Percentiles rank a stretch among this genome's conserved stretches.
phyloP scores from a whole-genome alignment of 305 asterid genomes.

The Rubia occidens region DNA sequence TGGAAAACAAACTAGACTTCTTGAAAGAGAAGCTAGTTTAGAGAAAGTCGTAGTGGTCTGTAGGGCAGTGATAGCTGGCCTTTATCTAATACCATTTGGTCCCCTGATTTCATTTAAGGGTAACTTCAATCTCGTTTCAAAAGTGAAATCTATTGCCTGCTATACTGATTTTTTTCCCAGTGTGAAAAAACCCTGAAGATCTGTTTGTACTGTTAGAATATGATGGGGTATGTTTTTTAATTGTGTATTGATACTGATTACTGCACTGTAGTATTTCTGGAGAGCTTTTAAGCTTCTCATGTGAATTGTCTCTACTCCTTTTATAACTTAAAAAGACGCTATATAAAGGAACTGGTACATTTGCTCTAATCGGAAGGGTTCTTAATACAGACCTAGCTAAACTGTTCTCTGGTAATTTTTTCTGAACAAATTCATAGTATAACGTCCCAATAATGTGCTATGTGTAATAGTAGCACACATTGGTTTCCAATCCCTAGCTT shows the following conservation, averaged over 20 bases:
- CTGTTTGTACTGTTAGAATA: background rate
- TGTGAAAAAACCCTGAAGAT: background rate
- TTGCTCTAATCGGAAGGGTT: background rate
- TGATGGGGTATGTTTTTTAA: background rate
- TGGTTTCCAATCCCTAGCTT: background rate
- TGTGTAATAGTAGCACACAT: background rate
- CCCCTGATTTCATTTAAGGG: background rate
- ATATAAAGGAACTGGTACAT: background rate
- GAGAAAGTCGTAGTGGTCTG: background rate
- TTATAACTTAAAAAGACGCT: background rate
- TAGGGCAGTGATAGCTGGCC: background rate
- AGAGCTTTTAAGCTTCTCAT: background rate
- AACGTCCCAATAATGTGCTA: background rate
- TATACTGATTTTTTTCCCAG: background rate
- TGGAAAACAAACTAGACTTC: background rate
- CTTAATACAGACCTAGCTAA: background rate
- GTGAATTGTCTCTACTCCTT: background rate
- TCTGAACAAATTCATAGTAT: background rate
- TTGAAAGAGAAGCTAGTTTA: background rate
- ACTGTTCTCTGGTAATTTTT: background rate
- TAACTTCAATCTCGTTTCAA: background rate
- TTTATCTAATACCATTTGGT: background rate
- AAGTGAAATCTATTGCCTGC: conserved; percentile 1
- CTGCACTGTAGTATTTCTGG: background rate
- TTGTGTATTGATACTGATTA: background rate